These are phyloP conservation scores for Ophiocordyceps camponoti-rufipedis DNA, from an alignment of 2,329 filamentous ascomycete species.

Conservation along the genomic window DNA sequence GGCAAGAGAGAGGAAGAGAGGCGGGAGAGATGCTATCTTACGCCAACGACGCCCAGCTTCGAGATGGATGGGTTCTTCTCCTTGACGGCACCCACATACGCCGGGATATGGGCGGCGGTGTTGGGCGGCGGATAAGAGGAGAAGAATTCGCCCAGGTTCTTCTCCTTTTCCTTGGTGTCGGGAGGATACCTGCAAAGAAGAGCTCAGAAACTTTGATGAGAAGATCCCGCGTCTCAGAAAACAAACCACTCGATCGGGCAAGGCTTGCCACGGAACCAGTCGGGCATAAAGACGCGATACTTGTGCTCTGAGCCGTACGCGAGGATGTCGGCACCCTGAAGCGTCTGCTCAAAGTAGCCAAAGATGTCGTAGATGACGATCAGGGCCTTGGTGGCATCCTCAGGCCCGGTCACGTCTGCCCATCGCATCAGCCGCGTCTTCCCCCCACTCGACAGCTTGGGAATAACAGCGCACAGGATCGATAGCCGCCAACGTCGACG, in stretches of 20 bases:
- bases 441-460: too few relatives aligned
- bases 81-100: conserved; percentile 33
- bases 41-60: conserved; percentile 42
- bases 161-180: conserved; percentile 43
- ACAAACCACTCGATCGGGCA: conserved; percentile 30
- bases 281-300: conserved; percentile 79
- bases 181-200: conserved; percentile 35
- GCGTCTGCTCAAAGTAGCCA: conserved; percentile 50
- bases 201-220: neutral
- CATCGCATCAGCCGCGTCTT: neutral
- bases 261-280: conserved; percentile 71
- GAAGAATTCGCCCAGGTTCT: conserved; percentile 40
- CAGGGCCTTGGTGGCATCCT: conserved; percentile 36
- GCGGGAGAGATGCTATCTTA: conserved; percentile 14
- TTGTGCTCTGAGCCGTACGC: conserved; percentile 36
- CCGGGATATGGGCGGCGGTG: conserved; percentile 30
- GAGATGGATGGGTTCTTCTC: conserved; percentile 34
- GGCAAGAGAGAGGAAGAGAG: too few relatives aligned
- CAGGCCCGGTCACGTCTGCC: conserved; percentile 27
- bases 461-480: conserved; percentile 21
- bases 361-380: conserved; percentile 50
- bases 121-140: conserved; percentile 26
- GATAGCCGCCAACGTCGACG: conserved; percentile 34
- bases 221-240: neutral
- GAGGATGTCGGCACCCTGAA: conserved; percentile 53